phyloP scores from a whole-genome alignment of 495 filamentous ascomycete genomes.

The Penicillium herquei region DNA sequence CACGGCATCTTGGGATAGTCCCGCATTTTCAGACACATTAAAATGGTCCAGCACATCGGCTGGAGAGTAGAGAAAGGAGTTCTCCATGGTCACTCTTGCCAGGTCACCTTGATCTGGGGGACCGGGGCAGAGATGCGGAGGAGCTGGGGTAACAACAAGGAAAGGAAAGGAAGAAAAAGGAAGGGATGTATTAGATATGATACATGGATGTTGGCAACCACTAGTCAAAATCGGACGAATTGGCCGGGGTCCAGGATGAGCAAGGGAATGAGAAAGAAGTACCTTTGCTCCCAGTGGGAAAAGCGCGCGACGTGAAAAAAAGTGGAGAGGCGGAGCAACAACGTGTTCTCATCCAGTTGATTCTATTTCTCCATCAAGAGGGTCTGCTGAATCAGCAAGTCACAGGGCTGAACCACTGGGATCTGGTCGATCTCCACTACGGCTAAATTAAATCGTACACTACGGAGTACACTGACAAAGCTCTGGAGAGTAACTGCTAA shows the following conservation, averaged over 20 bases:
- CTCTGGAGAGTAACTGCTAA: too few relatives aligned
- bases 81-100: slow-evolving; percentile 62
- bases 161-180: slow-evolving; percentile 16
- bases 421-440: background rate
- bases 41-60: slow-evolving; percentile 72
- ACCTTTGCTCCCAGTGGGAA: background rate
- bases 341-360: slow-evolving; percentile 39
- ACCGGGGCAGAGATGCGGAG: slow-evolving; percentile 15
- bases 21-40: slow-evolving; percentile 60
- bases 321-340: slow-evolving; percentile 27
- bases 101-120: slow-evolving; percentile 6
- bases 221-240: slow-evolving; percentile 11
- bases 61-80: slow-evolving; percentile 68
- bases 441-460: too few relatives aligned
- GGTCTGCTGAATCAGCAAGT: slow-evolving; percentile 21
- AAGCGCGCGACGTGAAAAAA: slow-evolving; percentile 4
- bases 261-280: slow-evolving; percentile 9
- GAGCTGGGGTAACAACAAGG: slow-evolving; percentile 14
- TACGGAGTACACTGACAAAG: too few relatives aligned
- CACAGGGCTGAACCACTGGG: slow-evolving; percentile 20
- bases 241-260: background rate
- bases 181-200: slow-evolving; percentile 10
- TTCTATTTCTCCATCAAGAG: slow-evolving; percentile 14
- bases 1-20: slow-evolving; percentile 72
- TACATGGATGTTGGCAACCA: slow-evolving; percentile 15